Evolutionary conservation across 2,329 filamentous ascomycete genomes (phyloP).

Genomic region (Elsinoe fawcettii): DNA sequence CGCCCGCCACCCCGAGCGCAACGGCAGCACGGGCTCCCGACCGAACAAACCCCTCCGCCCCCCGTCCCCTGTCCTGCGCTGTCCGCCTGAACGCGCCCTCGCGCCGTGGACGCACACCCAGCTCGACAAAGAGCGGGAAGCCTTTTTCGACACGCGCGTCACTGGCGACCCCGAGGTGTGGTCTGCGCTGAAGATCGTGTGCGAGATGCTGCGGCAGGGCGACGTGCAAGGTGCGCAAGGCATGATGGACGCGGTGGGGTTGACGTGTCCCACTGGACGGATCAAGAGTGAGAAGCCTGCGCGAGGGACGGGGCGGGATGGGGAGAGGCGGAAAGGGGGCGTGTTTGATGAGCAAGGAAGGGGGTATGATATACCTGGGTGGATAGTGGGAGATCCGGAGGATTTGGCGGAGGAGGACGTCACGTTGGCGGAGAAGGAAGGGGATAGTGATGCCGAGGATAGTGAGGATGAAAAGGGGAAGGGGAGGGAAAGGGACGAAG

Average conservation of each 20-base stretch:
- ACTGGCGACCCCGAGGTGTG: constrained; percentile 72
- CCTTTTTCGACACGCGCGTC: constrained; percentile 87
- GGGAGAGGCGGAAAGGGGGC: constrained; percentile 26
- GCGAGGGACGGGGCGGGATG: constrained; percentile 17
- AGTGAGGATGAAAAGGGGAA: constrained; percentile 29
- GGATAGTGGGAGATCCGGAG: constrained; percentile 39
- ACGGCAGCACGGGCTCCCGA: constrained; percentile 14
- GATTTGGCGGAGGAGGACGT: constrained; percentile 30
- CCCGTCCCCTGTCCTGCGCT: constrained; percentile 20
- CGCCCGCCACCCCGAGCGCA: constrained; percentile 10
- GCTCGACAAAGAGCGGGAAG: constrained; percentile 62
- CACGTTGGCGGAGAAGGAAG: constrained; percentile 21
- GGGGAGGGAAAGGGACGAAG: constrained; percentile 27
- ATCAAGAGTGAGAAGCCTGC: constrained; percentile 20
- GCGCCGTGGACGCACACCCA: constrained; percentile 62
- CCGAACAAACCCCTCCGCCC: constrained; percentile 25
- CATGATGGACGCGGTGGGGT: constrained; percentile 67
- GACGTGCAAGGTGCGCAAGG: constrained; percentile 56
- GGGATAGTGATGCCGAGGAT: constrained; percentile 25
- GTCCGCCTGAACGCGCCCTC: constrained; percentile 16
- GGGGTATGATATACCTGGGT: constrained; percentile 38
- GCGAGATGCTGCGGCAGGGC: constrained; percentile 57
- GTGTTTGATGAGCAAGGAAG: constrained; percentile 39
- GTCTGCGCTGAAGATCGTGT: constrained; percentile 62
- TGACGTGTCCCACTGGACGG: constrained; percentile 38